Base-by-base conservation (phyloP, 208 protist species). In the Wallacemonas collosoma region DNA sequence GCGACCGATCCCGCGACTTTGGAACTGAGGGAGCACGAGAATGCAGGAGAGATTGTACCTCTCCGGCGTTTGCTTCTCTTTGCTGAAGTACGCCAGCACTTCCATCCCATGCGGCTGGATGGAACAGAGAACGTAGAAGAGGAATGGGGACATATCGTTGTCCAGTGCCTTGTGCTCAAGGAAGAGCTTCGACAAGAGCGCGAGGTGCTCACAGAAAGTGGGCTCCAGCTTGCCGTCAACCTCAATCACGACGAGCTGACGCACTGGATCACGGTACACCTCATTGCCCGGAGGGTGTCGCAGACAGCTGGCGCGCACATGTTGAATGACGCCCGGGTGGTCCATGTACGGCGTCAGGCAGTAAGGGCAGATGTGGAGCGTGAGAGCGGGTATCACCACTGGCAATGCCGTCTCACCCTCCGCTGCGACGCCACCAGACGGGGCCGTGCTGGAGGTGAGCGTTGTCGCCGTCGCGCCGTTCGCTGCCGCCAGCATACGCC, bases 81-180 rank as follows among this genome's bases (percentile, higher is more conserved):
- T 99, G 75, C 98, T 99, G 78, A 99, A 99, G 77, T 99, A 99
- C 1, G 98, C 98, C 12, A 99, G 88, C 64, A 99, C 94, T 78
- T 99, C 96, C 62, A 94, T 95, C 11, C 98, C 98, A 57, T 93
- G 76, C 9, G 92, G 75, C 80, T 99, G 93, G 44, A 95, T 85
- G 57, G 97, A 93, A 63, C 93, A 98, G 58, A 99, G 81, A 5
- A 99, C 91, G 73, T 99, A 99, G 76, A 99, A 99, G 3, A 99
- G 78, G 79, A 99, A 99, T 1, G 97, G 98, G 26, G 99, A 98
- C 48, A 99, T 99, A 79, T 99, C 98, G 80, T 99, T 99, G 77
- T 99, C 99, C 3, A 99, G 87, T 0, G 98, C 99, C 87, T 99
- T 99, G 89, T 99, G 98, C 86, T 99, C 99, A 0, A 99, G 83